Base-by-base conservation (phyloP, 305 asterid species). In the Galium porrigens region DNA sequence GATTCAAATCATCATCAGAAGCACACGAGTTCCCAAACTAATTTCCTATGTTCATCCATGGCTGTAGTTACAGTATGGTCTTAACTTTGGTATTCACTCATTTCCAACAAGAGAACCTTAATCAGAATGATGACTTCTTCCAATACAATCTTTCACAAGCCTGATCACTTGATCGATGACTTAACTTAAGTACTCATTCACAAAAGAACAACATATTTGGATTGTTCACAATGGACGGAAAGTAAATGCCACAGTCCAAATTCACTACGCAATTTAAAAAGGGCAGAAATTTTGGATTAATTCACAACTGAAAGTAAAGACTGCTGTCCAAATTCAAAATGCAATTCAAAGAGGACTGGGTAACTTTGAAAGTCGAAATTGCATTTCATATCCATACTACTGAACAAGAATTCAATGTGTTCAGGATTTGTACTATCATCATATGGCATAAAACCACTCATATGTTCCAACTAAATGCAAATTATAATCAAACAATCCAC, bases 61-160 rank as follows among this genome's bases (percentile, higher is more conserved):
- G 5, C 10, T 37, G 53, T 18, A 9, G 17, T 36, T 36, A 60
- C 6, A 12, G 6, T 7, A 42, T 42, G 17, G 5, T 42, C 17
- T 11, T 41, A 41, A 41, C 1, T 3, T 9, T 41, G 10, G 48
- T 41, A 11, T 42, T 42, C 49, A 42, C 49, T 42, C 49, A 11
- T 25, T 44, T 46, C n/a, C 12, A 29, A 30, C 7, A 63, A 29
- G 34, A 3, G 12, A 62, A 42, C 10, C 22, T 3, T 4, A 32
- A 5, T 63, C 32, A 48, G 25, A 46, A 63, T 52, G 7, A 30
- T n/a, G 58, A 27, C 15, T 46, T 63, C 44, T 48, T 46, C 58
- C 44, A 46, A 5, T 27, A 36, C 10, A 18, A 63, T 63, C 30
- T 63, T 29, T 46, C 44, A 27, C 29, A 14, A 14, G 14, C 46